Conservation (phyloP, 306 rosid species). For the Casuarina equisetifolia region DNA sequence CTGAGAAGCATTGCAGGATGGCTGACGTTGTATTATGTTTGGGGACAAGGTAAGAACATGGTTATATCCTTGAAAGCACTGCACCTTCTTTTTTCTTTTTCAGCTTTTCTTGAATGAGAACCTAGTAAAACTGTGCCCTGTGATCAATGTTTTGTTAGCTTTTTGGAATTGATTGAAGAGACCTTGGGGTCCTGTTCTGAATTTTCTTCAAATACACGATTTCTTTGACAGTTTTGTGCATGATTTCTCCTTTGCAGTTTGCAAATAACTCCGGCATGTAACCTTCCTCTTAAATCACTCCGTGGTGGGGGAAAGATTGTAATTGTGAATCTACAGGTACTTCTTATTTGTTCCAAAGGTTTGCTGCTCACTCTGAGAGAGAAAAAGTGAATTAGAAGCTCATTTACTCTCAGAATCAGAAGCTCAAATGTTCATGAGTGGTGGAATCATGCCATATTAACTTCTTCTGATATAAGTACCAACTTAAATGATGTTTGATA, state of each 20-base stretch:
- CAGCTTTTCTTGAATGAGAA: neutral
- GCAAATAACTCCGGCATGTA: slow-evolving; percentile 99
- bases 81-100: neutral
- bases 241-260: slow-evolving; percentile 57
- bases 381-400: neutral
- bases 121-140: neutral
- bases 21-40: slow-evolving; percentile 94
- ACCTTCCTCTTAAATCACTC: slow-evolving; percentile 87
- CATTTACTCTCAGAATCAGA: neutral
- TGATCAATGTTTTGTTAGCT: neutral
- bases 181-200: slow-evolving; percentile 5
- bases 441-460: neutral
- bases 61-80: slow-evolving; percentile 21
- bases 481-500: neutral
- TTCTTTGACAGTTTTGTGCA: slow-evolving; percentile 28
- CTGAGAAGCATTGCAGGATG: slow-evolving; percentile 94
- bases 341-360: slow-evolving; percentile 6
- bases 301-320: slow-evolving; percentile 97
- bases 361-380: neutral
- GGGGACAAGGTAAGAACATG: slow-evolving; percentile 78
- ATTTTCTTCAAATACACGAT: slow-evolving; percentile 18
- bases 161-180: slow-evolving; percentile 1
- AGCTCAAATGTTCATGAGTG: slow-evolving; percentile 2
- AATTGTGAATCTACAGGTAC: slow-evolving; percentile 95
- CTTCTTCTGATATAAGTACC: neutral